A percentile compares a stretch with the other conserved stretches of the same genome.
Evolutionary conservation across 2,329 filamentous ascomycete genomes (phyloP).

Genomic region (Thielaviopsis populi): DNA sequence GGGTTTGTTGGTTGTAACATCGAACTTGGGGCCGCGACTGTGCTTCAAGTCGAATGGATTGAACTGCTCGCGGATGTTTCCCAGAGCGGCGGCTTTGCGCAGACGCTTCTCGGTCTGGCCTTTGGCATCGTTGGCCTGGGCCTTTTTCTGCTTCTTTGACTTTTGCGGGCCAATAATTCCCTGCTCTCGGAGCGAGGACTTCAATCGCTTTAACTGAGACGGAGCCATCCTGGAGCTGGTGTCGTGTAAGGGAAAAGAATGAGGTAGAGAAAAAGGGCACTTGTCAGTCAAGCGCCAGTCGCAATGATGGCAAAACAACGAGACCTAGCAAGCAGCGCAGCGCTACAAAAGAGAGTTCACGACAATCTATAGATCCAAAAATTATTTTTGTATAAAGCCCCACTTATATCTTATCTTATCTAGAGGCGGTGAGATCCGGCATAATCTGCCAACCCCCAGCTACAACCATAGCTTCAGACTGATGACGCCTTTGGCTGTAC

Average conservation of each 20-base stretch:
- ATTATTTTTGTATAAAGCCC: constrained; percentile 20
- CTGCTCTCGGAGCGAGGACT: constrained; percentile 75
- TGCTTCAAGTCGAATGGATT: constrained; percentile 95
- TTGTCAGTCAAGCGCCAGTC: not conserved
- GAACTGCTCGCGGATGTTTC: constrained; percentile 84
- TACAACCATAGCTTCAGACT: not conserved
- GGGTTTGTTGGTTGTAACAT: constrained; percentile 56
- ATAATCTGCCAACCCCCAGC: not conserved
- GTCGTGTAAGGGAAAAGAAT: constrained; percentile 13
- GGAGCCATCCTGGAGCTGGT: constrained; percentile 54
- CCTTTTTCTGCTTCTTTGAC: constrained; percentile 86
- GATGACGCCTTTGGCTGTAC: not conserved
- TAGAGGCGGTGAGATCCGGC: constrained; percentile 7
- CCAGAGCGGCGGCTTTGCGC: constrained; percentile 61
- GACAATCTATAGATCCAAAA: not conserved
- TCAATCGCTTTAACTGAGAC: constrained; percentile 91
- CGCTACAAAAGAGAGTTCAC: not conserved
- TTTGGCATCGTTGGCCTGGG: constrained; percentile 50
- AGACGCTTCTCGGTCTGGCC: constrained; percentile 56
- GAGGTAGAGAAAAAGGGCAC: not conserved
- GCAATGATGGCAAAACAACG: not conserved
- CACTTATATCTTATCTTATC: constrained; percentile 21
- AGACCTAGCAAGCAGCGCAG: not conserved
- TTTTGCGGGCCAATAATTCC: constrained; percentile 83
- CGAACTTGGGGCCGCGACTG: constrained; percentile 67